Evolutionary conservation across 495 filamentous ascomycete species (phyloP).

Genomic region (Hypomontagnella submonticulosa): DNA sequence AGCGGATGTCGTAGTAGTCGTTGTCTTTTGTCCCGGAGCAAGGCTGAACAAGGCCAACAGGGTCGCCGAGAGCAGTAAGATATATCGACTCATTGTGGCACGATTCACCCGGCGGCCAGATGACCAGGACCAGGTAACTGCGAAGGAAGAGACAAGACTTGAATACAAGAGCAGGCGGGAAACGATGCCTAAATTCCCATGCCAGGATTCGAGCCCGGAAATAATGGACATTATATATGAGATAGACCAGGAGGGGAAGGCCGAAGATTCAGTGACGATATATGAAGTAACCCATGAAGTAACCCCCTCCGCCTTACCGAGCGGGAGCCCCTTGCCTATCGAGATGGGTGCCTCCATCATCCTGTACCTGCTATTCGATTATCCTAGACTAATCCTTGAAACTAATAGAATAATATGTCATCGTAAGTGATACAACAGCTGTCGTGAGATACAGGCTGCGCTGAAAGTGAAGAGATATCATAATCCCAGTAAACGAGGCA

Average conservation of each 20-base stretch:
- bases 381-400: not conserved
- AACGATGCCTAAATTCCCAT: conserved; percentile 14
- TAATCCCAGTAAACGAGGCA: not conserved
- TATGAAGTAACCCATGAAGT: not conserved
- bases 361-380: conserved; percentile 1
- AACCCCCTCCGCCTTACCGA: conserved; percentile 1
- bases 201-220: conserved; percentile 20
- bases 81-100: conserved; percentile 25
- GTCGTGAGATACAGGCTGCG: too few species aligned
- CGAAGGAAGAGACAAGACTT: conserved; percentile 21
- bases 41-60: conserved; percentile 10
- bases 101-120: conserved; percentile 14
- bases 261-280: conserved; percentile 14
- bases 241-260: conserved; percentile 8
- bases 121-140: conserved; percentile 17
- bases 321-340: conserved; percentile 20
- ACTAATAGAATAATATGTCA: not conserved
- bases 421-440: not conserved
- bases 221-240: conserved; percentile 21
- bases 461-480: too few species aligned
- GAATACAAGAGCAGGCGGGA: conserved; percentile 37
- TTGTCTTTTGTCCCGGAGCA: conserved; percentile 12
- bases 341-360: conserved; percentile 21
- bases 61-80: conserved; percentile 14
- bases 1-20: not conserved